Base-by-base conservation (phyloP, 257 asterid species). In the Solanum habrochaites region DNA sequence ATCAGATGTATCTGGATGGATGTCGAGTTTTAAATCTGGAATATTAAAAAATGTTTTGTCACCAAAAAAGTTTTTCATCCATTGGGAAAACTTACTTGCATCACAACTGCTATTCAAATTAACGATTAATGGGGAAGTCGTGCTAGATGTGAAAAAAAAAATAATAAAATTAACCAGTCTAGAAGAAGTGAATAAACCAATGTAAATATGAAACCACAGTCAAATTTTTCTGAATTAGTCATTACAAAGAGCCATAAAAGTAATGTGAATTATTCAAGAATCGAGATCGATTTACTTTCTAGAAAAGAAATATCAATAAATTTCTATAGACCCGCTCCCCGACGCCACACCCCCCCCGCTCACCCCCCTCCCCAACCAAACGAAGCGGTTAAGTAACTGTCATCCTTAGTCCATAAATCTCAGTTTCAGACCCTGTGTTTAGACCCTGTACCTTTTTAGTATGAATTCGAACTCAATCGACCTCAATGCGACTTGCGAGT, bases 401-500 rank as follows among this genome's bases (percentile, higher is more conserved):
- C 7, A 58, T 58, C 42, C 7, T 39, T 39, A 39, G 62, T 52
- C 62, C 62, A 52, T 52, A 52, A 52, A 52, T 52, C 62, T 52
- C 62, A 52, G 0, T 23, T 52, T 52, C 6, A 2, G 1, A 52
- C 6, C 6, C n/a, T 16, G 27, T 0, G 62, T 52, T 52, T 16
- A 2, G 1, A 52, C 6, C 6, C n/a, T 16, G 27, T 0, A 20
- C 12, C 15, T 72, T 35, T 10, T 0, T 9, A 2, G 0, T 45
- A 32, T 2, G 8, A 18, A 16, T 31, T 4, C 0, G 0, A 16
- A 32, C 23, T 35, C 0, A 72, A 21, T 20, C 16, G 4, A 20
- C 1, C 2, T 5, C 15, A 18, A 71, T 35, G 5, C 0, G 14
- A 72, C 9, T 35, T 35, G 5, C 0, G 14, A 72, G 16, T 35